Evolutionary conservation across 306 rosid genomes (phyloP), one percentile per base, ranked within the genome.

Genomic region (Delonix regia): DNA sequence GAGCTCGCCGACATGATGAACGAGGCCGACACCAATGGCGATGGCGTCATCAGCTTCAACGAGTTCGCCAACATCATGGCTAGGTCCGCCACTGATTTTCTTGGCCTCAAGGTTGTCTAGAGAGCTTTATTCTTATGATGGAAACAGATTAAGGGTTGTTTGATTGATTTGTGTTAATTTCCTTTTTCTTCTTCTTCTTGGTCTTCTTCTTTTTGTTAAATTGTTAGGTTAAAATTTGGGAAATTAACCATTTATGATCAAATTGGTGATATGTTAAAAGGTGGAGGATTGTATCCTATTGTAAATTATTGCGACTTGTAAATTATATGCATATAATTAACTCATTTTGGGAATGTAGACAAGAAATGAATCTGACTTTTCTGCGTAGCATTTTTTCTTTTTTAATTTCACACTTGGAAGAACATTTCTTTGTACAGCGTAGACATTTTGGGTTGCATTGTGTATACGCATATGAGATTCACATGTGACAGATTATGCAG

Each of bases 51-150:
- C 27, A 90, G 89, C 66, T 90, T 90, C 49, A 78, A 48, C 42
- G 95, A 90, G 72, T 90, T 90, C 44, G 69, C 92, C 3, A 81
- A 82, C 52, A 56, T 88, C 51, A 83, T 90, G 92, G 88, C 89
- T 14, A 82, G 75, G 18, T 90, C 92, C 27, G 95, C 92, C 16
- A 41, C 89, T 12, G 89, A 86, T 77, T 90, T 86, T 66, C 90
- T 90, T 28, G 90, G 92, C 44, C 61, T 85, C 7, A 34, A 81
- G 9, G 18, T 25, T 27, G 18, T 5, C 38, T 57, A 27, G 18
- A 30, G n/a, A 57, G 4, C 64, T 11, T 57, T 0, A 27, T 13
- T 27, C 33, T 24, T 36, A 5, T 57, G 24, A 25, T 56, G 15
- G 18, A 13, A 7, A 4, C 14, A 1, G 1, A 27, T 60, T 30